Evolutionary conservation across 73 alveolate genomes (phyloP), one percentile per base, ranked within the genome.

Genomic region (Paramecium tetraurelia): DNA sequence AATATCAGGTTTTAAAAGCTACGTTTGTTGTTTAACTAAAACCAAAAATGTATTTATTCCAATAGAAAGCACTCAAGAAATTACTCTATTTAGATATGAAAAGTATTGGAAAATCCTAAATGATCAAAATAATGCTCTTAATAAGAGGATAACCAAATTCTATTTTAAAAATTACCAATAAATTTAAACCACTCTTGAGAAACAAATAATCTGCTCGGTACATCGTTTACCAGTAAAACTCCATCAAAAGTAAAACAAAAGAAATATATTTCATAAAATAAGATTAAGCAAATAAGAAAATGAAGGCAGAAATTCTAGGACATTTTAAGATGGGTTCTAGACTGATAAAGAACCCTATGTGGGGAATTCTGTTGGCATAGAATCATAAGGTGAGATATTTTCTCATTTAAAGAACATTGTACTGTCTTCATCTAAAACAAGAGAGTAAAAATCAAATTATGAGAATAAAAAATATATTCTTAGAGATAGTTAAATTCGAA

Each of bases 11-110:
- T 80, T 80, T 80, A 80, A 80, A 35, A 80, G 90, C 16, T 80
- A 80, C 43, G 90, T 80, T 48, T 24, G 46, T 8, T 72, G 86
- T 20, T 40, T 72, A 22, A 46, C 76, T 1, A 80, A 80, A 18
- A 27, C 57, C 9, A 80, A 80, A 63, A 80, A 80, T 80, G 75
- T 80, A 80, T 80, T 80, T 43, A 80, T 46, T 48, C 72, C 70
- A 27, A 80, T 80, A 41, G 90, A 80, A 80, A 41, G 63, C 57
- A 80, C 90, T 43, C 53, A 80, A 80, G 90, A 80, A 48, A 80
- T 80, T 8, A 41, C 57, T 18, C 14, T 80, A 18, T 80, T 43
- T 80, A 40, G 90, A n/a, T 80, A 11, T 80, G 90, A 80, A 2
- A 80, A 80, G 48, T 48, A 14, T 3, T 44, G 33, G 22, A 80